Conservation (phyloP, 2,329 filamentous ascomycete genomes). For the Trichoderma lentiforme region DNA sequence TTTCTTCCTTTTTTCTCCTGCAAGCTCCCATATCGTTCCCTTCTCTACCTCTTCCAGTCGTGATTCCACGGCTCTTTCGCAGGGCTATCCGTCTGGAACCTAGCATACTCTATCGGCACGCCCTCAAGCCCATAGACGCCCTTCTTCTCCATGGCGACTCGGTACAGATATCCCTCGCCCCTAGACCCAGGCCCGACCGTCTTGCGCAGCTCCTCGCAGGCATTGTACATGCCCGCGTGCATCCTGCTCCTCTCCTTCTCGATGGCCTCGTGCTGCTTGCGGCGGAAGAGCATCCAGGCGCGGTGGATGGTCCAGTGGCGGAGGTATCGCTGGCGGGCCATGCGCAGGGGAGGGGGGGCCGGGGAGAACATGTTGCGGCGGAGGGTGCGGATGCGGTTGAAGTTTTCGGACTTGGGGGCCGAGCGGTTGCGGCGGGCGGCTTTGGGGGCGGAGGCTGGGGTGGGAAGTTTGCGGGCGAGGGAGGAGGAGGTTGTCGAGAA, state of each 20-base stretch:
- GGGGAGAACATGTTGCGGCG: constrained; percentile 48
- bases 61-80: constrained; percentile 83
- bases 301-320: constrained; percentile 99
- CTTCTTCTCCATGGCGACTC: constrained; percentile 87
- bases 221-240: constrained; percentile 78
- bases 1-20: not conserved
- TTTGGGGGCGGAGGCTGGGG: constrained; percentile 26
- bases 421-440: constrained; percentile 28
- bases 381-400: constrained; percentile 43
- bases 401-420: constrained; percentile 36
- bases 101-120: constrained; percentile 88
- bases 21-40: not conserved
- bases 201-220: constrained; percentile 77
- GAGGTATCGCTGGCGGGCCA: constrained; percentile 81
- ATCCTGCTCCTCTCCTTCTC: constrained; percentile 71
- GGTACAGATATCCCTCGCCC: constrained; percentile 71
- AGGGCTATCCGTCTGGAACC: constrained; percentile 80
- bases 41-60: constrained; percentile 70
- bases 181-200: constrained; percentile 55
- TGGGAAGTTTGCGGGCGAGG: constrained; percentile 31
- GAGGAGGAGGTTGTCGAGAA: constrained; percentile 33
- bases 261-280: constrained; percentile 61
- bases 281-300: constrained; percentile 80
- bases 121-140: constrained; percentile 69
- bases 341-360: constrained; percentile 70